Evolutionary conservation across 192 early-diverging fungal genomes (phyloP), one percentile per base, ranked within the genome.

Genomic region (Podila epigama): DNA sequence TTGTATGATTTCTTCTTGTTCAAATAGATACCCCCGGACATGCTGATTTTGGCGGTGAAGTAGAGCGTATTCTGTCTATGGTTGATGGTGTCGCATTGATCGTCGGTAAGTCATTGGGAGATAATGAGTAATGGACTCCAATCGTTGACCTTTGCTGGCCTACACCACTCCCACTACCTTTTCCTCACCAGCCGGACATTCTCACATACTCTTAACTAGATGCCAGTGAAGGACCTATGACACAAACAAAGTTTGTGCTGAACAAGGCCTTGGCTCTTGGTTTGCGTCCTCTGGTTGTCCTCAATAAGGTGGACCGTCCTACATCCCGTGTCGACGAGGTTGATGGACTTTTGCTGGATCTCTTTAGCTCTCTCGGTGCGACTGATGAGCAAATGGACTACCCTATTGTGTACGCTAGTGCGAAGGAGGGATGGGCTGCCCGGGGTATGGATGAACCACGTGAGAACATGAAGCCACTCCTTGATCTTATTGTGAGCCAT

Each of bases 31-130:
- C 93, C 4, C 93, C 93, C n/a, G 91, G 90, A 10, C 87, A 90
- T 33, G 88, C 88, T 8, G 88, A 88, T 70, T 88, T 90, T 54
- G 88, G 87, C 39, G 88, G 87, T 25, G 92, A 95, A 68, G 93
- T 95, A 27, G 93, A 95, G 81, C 91, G 93, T 35, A 92, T 95
- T 40, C 77, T 95, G 61, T 92, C 91, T 5, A 95, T 95, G 93
- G 92, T 95, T 11, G 93, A 95, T 71, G 92, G 93, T 51, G 93
- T 95, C 3, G 89, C 89, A 35, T 69, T 95, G 42, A 91, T 95
- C n/a, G 93, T 95, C 36, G 71, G 71, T 67, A 65, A 39, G 71
- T 58, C n/a, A n/a, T 58, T 50, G 18, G 32, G 18, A 37, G 6
- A 35, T 7, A 9, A 20, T 5, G 18, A 39, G 9, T 5, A 44